Conservation (phyloP, 306 rosid species). For the Betula pendula region DNA sequence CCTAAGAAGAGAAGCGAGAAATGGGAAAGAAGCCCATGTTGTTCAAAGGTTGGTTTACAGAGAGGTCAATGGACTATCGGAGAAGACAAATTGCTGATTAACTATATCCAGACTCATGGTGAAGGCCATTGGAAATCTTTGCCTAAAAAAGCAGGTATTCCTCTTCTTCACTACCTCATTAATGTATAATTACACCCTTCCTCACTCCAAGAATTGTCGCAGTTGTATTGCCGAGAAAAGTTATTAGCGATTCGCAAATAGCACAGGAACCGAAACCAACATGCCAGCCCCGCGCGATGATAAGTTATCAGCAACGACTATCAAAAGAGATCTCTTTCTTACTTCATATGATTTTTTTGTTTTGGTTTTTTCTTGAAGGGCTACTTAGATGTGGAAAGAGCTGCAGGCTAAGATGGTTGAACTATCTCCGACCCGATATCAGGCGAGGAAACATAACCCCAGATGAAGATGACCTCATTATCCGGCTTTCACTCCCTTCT, state of each 20-base stretch:
- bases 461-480: conserved; percentile 74
- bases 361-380: conserved; percentile 38
- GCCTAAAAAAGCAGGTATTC: conserved; percentile 75
- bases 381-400: conserved; percentile 88
- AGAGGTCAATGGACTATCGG: conserved; percentile 83
- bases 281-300: too few species aligned
- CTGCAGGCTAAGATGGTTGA: conserved; percentile 86
- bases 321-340: not conserved
- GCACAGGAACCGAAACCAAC: too few species aligned
- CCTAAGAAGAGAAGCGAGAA: not conserved
- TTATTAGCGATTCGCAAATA: too few species aligned
- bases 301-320: too few species aligned
- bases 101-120: conserved; percentile 67
- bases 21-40: conserved; percentile 95
- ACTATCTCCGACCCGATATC: conserved; percentile 75
- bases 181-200: not conserved
- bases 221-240: too few species aligned
- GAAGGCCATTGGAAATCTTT: conserved; percentile 91
- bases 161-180: too few species aligned
- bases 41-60: conserved; percentile 79
- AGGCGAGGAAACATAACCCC: conserved; percentile 80
- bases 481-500: conserved; percentile 77
- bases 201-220: too few species aligned
- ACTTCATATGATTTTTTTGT: not conserved
- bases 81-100: conserved; percentile 74